phyloP scores from a whole-genome alignment of 768 basidiomycete species.

The Phylloporus rhodoxanthus region DNA sequence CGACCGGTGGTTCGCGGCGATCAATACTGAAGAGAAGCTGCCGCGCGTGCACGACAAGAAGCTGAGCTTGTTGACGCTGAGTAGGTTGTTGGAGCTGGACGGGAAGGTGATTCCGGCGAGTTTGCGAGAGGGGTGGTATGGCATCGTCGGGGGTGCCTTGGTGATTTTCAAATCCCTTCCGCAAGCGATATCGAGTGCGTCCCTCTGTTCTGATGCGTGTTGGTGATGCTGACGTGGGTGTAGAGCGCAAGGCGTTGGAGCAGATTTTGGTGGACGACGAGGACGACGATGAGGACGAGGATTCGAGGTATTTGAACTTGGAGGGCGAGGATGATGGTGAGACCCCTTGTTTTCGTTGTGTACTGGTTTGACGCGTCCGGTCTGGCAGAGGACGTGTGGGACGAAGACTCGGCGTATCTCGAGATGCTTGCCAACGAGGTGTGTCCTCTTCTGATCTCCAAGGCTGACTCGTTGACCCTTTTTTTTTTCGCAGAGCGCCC shows the following conservation, averaged over 20 bases:
- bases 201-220: neutral
- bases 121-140: constrained; percentile 68
- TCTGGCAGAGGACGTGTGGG: constrained; percentile 75
- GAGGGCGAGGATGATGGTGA: constrained; percentile 60
- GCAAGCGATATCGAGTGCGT: constrained; percentile 65
- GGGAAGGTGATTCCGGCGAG: constrained; percentile 49
- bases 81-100: constrained; percentile 69
- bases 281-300: constrained; percentile 45
- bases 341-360: constrained; percentile 3
- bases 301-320: constrained; percentile 49
- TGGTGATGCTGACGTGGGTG: constrained; percentile 1
- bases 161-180: constrained; percentile 76
- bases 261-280: constrained; percentile 41
- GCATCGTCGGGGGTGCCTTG: constrained; percentile 64
- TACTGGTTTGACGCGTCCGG: neutral
- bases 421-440: constrained; percentile 84
- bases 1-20: constrained; percentile 75
- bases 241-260: constrained; percentile 59
- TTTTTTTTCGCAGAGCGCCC: constrained; percentile 48
- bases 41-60: constrained; percentile 91
- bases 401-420: constrained; percentile 82
- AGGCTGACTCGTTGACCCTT: too few relatives aligned
- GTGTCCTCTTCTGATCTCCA: neutral
- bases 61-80: constrained; percentile 69
- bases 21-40: constrained; percentile 51